Evolutionary conservation across 257 asterid genomes (phyloP), one percentile per base, ranked within the genome.

Genomic region (Sherardia arvensis): DNA sequence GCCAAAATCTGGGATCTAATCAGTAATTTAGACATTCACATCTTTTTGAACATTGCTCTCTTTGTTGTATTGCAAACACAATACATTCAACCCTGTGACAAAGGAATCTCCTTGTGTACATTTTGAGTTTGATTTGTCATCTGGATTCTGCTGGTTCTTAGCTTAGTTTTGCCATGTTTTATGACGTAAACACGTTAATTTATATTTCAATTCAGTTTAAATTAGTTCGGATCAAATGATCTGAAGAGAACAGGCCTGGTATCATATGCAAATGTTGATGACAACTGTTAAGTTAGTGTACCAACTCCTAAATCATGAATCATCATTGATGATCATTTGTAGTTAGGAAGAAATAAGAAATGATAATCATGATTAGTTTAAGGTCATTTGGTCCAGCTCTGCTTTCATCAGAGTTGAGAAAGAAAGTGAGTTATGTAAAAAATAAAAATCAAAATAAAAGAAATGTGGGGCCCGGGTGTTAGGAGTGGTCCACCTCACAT

Each of bases 401-500:
- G 27, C 58, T 53, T 53, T 53, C 8, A 49, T 6, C 22, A 53
- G 58, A 53, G 58, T 18, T 6, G 0, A 32, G 56, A n/a, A 49
- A 20, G 56, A 20, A 20, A 21, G 9, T 7, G 26, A 49, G 26
- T 38, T 38, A 10, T 38, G n/a, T n/a, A n/a, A n/a, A n/a, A n/a
- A n/a, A n/a, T n/a, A n/a, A n/a, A n/a, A n/a, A n/a, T n/a, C n/a
- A n/a, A 12, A 36, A 10, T 1, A 38, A 38, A 10, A 9, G 3
- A 11, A 10, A 10, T 38, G 43, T 26, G 48, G 61, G 29, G 26
- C 27, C 66, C 17, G 5, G 26, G 32, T 23, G 3, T 54, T 43
- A 43, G 51, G 59, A 54, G 63, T 58, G 65, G 72, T 70, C 72
- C 79, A 70, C 73, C 72, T 66, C 64, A 59, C 66, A 29, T 49